Conservation (phyloP, 352 stramenopile species). For the Achlya hypogyna region DNA sequence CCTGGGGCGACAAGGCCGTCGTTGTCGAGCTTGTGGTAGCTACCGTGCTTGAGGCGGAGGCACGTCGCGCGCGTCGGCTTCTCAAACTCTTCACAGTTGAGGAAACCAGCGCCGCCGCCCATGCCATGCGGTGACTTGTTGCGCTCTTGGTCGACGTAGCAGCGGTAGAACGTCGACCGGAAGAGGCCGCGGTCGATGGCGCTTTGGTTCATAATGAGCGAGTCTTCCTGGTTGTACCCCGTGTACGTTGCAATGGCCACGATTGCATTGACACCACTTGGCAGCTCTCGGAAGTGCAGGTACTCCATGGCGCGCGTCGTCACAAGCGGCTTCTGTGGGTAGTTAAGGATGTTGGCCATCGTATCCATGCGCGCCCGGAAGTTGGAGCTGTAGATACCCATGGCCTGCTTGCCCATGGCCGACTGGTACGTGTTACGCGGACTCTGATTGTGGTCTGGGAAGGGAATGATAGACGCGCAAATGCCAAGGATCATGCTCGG, state of each 20-base stretch:
- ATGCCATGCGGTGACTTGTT: slow-evolving; percentile 77
- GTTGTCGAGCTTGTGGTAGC: slow-evolving; percentile 98
- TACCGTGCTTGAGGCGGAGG: slow-evolving; percentile 90
- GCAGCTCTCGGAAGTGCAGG: slow-evolving; percentile 96
- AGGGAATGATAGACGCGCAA: slow-evolving; percentile 99
- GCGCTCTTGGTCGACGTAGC: slow-evolving; percentile 93
- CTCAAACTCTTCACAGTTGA: slow-evolving; percentile 91
- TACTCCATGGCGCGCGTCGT: slow-evolving; percentile 99
- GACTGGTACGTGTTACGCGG: slow-evolving; percentile 99
- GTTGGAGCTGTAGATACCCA: slow-evolving; percentile 99
- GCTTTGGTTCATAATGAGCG: slow-evolving; percentile 99
- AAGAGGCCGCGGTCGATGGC: slow-evolving; percentile 99
- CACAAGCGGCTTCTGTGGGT: slow-evolving; percentile 98
- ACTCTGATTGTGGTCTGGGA: slow-evolving; percentile 99
- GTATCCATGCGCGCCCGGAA: slow-evolving; percentile 99
- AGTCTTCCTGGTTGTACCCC: slow-evolving; percentile 99
- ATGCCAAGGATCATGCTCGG: slow-evolving; percentile 99
- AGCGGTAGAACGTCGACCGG: slow-evolving; percentile 98
- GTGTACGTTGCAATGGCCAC: slow-evolving; percentile 81
- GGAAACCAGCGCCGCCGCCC: slow-evolving; percentile 39
- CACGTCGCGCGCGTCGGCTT: slow-evolving; percentile 93
- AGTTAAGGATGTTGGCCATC: slow-evolving; percentile 99
- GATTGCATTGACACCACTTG: slow-evolving; percentile 97
- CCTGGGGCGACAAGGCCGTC: slow-evolving; percentile 96
- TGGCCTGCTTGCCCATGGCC: slow-evolving; percentile 99